Evolutionary conservation across 352 stramenopile genomes (phyloP), one percentile per base, ranked within the genome.

Genomic region (Phytophthora pini): DNA sequence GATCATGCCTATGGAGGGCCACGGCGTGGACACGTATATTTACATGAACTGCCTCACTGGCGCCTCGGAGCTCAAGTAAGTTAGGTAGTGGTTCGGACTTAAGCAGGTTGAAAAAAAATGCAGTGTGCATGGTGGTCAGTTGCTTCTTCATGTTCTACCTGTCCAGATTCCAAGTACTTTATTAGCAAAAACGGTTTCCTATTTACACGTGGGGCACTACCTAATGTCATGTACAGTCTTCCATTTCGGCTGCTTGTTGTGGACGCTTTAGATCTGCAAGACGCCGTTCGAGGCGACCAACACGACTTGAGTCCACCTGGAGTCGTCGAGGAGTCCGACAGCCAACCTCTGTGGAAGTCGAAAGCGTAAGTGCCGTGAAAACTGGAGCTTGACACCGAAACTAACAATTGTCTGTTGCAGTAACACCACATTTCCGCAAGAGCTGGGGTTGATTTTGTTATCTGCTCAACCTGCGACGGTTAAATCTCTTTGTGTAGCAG

Each of bases 1-100:
- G 65, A 93, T 99, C 52, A 99, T 99, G 91, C 98, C 95, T 29
- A 99, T 99, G 95, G 97, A 99, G 55, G 97, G 97, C 24, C 98
- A 98, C 72, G 97, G 97, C 32, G 98, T 98, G 38, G 97, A 99
- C 81, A 79, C 86, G 57, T 94, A 94, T 80, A 90, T 94, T 82
- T 93, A 94, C 76, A 89, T 92, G 80, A 93, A 88, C 61, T 91
- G 84, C 68, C 80, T 94, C 60, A 92, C 82, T 0, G 78, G 82
- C 55, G 78, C 72, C 15, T 94, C 84, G 5, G 71, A 92, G 58
- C 71, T 94, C 67, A 90, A 90, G 74, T 91, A 87, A 68, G 48
- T 56, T 47, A 44, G 31, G 36, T 45, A 46, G 12, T 31, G 26
- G 4, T 5, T 53, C 50, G 27, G 26, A 48, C 11, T 54, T 57